Base-by-base conservation (phyloP, 306 rosid species). In the Citrullus colocynthis region DNA sequence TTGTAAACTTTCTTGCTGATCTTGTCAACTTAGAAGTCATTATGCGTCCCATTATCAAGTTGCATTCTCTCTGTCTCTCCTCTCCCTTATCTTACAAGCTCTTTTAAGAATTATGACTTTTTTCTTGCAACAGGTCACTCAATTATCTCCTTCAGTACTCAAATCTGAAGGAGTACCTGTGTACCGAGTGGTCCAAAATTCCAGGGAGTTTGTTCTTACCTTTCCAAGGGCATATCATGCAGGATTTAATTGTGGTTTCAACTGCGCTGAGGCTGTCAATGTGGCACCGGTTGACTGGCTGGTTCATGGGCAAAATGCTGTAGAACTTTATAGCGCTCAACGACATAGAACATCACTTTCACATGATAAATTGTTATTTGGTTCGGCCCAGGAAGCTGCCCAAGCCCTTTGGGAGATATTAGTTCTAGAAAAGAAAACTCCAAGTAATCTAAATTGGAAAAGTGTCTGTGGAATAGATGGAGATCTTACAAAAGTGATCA, bases 271-370 rank as follows among this genome's bases (percentile, higher is more conserved):
- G 87, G 99, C 99, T 51, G 99, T 96, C 78, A 96, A 96, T 75
- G 98, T 91, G 79, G 99, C 99, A 41, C 99, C 99, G 78, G 88
- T 92, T 82, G 99, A 96, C 85, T 96, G 99, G 99, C 86, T 96
- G 82, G 76, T 63, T 81, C 96, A 96, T 88, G 99, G 99, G 37
- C 99, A 92, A 80, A 91, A 86, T 61, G 99, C 98, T 12, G 93
- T 96, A 6, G 98, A 96, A 77, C 92, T 96, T 59, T 96, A 96
- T 78, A 87, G 98, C 78, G 80, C 82, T 81, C 99, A 96, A 82
- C 24, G 85, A 51, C 96, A 93, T 67, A 96, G 89, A 88, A 92
- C 99, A 58, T 96, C 99, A 36, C 79, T 96, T 84, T 92, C 99
- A 39, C 97, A 96, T 42, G 99, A 92, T 85, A 96, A 96, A 80